Conservation (phyloP, 78 protist genomes). For the Corallochytrium limacisporum region DNA sequence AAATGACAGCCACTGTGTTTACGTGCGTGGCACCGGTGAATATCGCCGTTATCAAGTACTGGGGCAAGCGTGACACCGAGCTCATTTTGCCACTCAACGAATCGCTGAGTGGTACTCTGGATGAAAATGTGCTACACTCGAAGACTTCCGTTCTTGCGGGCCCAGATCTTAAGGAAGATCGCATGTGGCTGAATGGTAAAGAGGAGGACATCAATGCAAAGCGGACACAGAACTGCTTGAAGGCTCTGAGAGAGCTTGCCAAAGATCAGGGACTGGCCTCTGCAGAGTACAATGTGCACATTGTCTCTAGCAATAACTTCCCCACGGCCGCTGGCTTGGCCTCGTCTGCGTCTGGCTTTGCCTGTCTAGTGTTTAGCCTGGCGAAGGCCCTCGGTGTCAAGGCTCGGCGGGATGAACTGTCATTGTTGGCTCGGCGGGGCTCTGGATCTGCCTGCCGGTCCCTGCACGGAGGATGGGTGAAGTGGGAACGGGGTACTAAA, state of each 20-base stretch:
- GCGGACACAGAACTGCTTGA: neutral
- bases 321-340: constrained; percentile 99
- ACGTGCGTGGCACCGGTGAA: constrained; percentile 85
- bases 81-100: constrained; percentile 77
- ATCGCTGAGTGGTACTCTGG: constrained; percentile 78
- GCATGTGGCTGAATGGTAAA: constrained; percentile 88
- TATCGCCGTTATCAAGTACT: constrained; percentile 97
- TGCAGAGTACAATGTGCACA: constrained; percentile 43
- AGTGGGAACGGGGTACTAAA: constrained; percentile 75
- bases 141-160: constrained; percentile 50
- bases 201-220: neutral
- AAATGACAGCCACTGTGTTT: too few relatives aligned
- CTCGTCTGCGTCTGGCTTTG: constrained; percentile 90
- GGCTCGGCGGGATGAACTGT: neutral
- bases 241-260: too few relatives aligned
- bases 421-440: constrained; percentile 64
- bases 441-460: constrained; percentile 94
- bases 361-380: constrained; percentile 33
- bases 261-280: too few relatives aligned
- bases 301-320: constrained; percentile 79
- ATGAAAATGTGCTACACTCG: constrained; percentile 23
- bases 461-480: constrained; percentile 90
- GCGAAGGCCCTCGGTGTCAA: constrained; percentile 2
- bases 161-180: constrained; percentile 30
- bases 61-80: constrained; percentile 91